Percentiles rank a stretch among this genome's conserved stretches.
Evolutionary conservation across 768 basidiomycete species (phyloP).

Genomic region (Tephrocybe sp.): DNA sequence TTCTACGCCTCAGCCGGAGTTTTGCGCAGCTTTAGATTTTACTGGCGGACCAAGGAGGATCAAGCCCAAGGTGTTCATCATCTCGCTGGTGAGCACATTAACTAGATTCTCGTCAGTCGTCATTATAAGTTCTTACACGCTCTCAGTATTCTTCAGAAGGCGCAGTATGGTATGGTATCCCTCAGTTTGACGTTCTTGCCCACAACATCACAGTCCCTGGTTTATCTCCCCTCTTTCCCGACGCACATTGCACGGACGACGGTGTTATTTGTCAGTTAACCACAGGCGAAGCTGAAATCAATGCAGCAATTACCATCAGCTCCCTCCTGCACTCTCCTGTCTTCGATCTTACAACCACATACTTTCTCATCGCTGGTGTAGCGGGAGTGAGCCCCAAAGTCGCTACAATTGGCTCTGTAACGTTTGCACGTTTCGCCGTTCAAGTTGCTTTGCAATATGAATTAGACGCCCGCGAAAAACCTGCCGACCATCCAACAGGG

Average conservation of each 20-base stretch:
- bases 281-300: constrained; percentile 14
- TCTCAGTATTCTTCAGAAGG: constrained; percentile 10
- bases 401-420: constrained; percentile 13
- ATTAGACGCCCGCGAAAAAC: constrained; percentile 16
- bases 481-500: constrained; percentile 12
- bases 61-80: constrained; percentile 12
- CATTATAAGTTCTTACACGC: neutral
- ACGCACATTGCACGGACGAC: constrained; percentile 12
- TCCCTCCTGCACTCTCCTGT: constrained; percentile 8
- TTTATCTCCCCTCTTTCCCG: constrained; percentile 4
- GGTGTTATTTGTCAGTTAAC: constrained; percentile 10
- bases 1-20: neutral
- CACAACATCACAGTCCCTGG: constrained; percentile 11
- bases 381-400: constrained; percentile 14
- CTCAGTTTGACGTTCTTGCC: constrained; percentile 10
- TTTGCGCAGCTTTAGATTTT: neutral
- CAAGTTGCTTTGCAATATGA: constrained; percentile 16
- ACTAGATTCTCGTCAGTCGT: neutral
- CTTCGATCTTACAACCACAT: constrained; percentile 11
- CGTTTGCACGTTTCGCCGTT: constrained; percentile 14
- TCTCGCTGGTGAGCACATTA: constrained; percentile 10
- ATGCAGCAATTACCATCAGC: constrained; percentile 13
- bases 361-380: constrained; percentile 16
- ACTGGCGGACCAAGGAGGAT: neutral
- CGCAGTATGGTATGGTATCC: constrained; percentile 8